A percentile compares a stretch with the other conserved stretches of the same genome.
Conservation (phyloP, 1,139 yeast genomes). For the Torulaspora globosa region DNA sequence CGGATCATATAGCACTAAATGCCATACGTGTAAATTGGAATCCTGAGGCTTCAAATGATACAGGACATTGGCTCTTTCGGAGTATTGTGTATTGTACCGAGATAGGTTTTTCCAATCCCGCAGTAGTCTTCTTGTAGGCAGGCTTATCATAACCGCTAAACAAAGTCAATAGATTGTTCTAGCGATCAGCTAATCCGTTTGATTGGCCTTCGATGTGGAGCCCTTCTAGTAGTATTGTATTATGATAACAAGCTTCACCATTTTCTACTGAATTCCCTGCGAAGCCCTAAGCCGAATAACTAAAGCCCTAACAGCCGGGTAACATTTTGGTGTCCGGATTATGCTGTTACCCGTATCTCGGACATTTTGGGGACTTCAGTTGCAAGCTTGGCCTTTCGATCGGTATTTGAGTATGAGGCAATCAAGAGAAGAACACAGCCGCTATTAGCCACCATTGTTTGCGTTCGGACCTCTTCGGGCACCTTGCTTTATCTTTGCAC, state of each 20-base stretch:
- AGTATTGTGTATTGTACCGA: slow-evolving; percentile 14
- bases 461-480: neutral
- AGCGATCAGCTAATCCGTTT: neutral
- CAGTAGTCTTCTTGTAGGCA: slow-evolving; percentile 27
- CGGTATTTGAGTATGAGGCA: neutral
- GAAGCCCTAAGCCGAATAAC: too few relatives aligned
- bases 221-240: too few relatives aligned
- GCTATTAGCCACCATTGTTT: neutral
- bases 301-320: neutral
- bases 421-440: neutral
- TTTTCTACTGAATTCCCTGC: neutral
- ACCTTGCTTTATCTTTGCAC: neutral
- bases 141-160: slow-evolving; percentile 18
- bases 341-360: neutral
- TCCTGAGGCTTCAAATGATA: slow-evolving; percentile 34
- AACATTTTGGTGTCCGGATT: neutral
- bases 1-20: slow-evolving; percentile 27
- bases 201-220: too few relatives aligned
- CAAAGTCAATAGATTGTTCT: neutral
- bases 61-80: slow-evolving; percentile 3
- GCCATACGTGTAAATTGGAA: slow-evolving; percentile 34
- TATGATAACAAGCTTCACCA: neutral
- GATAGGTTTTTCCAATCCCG: slow-evolving; percentile 34
- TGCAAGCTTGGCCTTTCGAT: too few relatives aligned
- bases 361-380: neutral